Evolutionary conservation across 495 filamentous ascomycete genomes (phyloP).

Genomic region (Penicillium nucicola): DNA sequence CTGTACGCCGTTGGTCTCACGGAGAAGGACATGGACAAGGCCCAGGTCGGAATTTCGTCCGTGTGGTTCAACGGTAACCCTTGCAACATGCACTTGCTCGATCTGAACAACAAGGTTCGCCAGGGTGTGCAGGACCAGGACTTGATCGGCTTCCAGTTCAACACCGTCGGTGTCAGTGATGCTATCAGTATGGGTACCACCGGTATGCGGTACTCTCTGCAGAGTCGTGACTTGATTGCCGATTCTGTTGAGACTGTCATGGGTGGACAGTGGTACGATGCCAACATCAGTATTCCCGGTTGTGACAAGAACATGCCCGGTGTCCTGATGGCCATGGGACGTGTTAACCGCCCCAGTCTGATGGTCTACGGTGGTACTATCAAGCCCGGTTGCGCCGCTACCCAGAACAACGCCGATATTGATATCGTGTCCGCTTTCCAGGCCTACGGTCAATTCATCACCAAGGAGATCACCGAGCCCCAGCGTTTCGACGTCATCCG

Average conservation of each 20-base stretch:
- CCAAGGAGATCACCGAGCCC: slow-evolving; percentile 87
- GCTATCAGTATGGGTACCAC: slow-evolving; percentile 57
- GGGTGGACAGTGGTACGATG: slow-evolving; percentile 99
- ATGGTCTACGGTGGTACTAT: slow-evolving; percentile 99
- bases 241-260: slow-evolving; percentile 99
- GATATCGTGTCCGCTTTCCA: slow-evolving; percentile 98
- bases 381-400: slow-evolving; percentile 78
- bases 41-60: slow-evolving; percentile 95
- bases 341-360: slow-evolving; percentile 86
- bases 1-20: slow-evolving; percentile 89
- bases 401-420: slow-evolving; percentile 70
- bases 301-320: slow-evolving; percentile 99
- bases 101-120: slow-evolving; percentile 77
- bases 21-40: slow-evolving; percentile 83
- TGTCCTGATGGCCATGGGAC: slow-evolving; percentile 95
- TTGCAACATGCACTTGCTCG: slow-evolving; percentile 97
- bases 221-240: slow-evolving; percentile 93
- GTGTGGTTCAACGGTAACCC: slow-evolving; percentile 89
- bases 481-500: slow-evolving; percentile 92
- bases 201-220: slow-evolving; percentile 90
- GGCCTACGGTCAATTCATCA: slow-evolving; percentile 92
- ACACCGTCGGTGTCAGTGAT: slow-evolving; percentile 90
- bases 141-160: slow-evolving; percentile 87
- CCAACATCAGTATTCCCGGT: slow-evolving; percentile 95
- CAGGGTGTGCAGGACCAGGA: slow-evolving; percentile 81